phyloP scores from a whole-genome alignment of 257 asterid genomes.

The Jasminum sambac region DNA sequence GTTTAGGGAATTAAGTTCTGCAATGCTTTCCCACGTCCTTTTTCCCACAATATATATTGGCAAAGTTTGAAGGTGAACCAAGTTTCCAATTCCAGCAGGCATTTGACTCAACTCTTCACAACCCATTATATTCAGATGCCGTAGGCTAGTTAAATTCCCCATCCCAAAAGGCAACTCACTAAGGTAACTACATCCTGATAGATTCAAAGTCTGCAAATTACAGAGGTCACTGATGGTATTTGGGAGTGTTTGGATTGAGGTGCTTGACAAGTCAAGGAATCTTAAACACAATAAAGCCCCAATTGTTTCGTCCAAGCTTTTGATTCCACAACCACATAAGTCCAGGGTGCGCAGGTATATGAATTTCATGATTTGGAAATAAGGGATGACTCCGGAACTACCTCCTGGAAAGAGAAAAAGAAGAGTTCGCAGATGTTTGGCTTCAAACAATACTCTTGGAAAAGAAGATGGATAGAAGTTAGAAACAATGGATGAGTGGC shows the following conservation, averaged over 20 bases:
- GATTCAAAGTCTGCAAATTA: slow-evolving; percentile 29
- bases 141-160: slow-evolving; percentile 26
- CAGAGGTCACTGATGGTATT: slow-evolving; percentile 21
- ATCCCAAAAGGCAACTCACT: slow-evolving; percentile 29
- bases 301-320: slow-evolving; percentile 22
- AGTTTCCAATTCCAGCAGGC: slow-evolving; percentile 30
- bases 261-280: slow-evolving; percentile 30
- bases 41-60: slow-evolving; percentile 29
- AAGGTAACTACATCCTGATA: slow-evolving; percentile 21
- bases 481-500: slow-evolving; percentile 15
- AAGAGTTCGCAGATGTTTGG: slow-evolving; percentile 25
- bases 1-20: slow-evolving; percentile 21
- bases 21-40: slow-evolving; percentile 23
- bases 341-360: slow-evolving; percentile 21
- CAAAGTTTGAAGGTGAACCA: slow-evolving; percentile 33
- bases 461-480: not conserved
- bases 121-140: slow-evolving; percentile 32
- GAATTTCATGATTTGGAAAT: not conserved
- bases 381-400: slow-evolving; percentile 3
- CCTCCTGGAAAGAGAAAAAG: slow-evolving; percentile 20
- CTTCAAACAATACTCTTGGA: slow-evolving; percentile 19
- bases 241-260: slow-evolving; percentile 17
- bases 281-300: slow-evolving; percentile 27
- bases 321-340: slow-evolving; percentile 3
- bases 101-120: slow-evolving; percentile 22